These are phyloP conservation scores for Thraustotheca clavata DNA, from an alignment of 352 stramenopile genomes.

Conservation along the genomic window DNA sequence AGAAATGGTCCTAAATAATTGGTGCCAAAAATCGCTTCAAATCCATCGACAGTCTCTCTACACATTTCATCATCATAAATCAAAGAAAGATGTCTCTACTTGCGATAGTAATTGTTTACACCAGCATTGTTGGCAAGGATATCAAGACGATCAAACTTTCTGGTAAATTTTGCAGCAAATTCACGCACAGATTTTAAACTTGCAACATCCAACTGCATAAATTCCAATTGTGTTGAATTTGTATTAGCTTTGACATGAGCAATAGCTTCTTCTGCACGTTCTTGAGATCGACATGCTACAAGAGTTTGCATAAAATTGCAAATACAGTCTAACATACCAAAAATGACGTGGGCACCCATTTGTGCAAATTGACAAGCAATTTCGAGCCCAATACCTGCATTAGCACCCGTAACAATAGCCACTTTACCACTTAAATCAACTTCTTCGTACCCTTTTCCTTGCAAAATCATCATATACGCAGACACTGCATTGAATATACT, in stretches of 20 bases:
- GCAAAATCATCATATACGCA: constrained; percentile 8
- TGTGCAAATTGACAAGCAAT: constrained; percentile 48
- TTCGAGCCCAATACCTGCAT: constrained; percentile 80
- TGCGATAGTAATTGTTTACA: constrained; percentile 21
- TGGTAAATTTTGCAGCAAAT: constrained; percentile 20
- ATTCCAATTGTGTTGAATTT: constrained; percentile 1
- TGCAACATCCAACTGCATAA: constrained; percentile 27
- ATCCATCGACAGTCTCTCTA: constrained; percentile 27
- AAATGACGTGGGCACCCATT: constrained; percentile 58
- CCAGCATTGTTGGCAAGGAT: constrained; percentile 40
- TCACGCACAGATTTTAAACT: constrained; percentile 27
- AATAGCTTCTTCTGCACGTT: constrained; percentile 17
- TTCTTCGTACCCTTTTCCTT: neutral
- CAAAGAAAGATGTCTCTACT: constrained; percentile 6
- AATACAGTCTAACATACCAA: neutral
- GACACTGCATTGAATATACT: constrained; percentile 5
- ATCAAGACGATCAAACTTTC: constrained; percentile 23
- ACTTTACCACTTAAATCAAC: constrained; percentile 36
- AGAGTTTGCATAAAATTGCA: neutral
- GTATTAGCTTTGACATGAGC: neutral
- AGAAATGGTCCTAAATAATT: constrained; percentile 41
- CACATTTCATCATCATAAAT: neutral
- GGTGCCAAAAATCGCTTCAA: constrained; percentile 30
- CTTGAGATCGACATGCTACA: constrained; percentile 14
- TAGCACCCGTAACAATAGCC: constrained; percentile 72